Evolutionary conservation across 441 rosid species (phyloP).

Genomic region (Corymbia calophylla): DNA sequence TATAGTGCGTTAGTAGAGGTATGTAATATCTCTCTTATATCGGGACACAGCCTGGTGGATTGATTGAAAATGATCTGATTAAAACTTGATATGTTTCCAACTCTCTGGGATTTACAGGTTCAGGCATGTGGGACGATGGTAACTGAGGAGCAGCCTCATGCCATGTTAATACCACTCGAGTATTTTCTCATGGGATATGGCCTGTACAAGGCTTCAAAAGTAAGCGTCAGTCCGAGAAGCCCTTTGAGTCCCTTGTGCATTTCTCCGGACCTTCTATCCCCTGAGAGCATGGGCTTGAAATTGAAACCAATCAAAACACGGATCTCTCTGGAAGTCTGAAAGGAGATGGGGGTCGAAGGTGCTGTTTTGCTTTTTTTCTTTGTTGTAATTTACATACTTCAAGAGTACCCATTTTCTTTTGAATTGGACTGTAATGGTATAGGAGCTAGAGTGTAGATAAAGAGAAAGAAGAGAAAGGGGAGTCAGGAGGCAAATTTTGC

Average conservation of each 20-base stretch:
- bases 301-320: slow-evolving; percentile 90
- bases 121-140: slow-evolving; percentile 95
- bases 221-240: slow-evolving; percentile 82
- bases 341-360: background rate
- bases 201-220: slow-evolving; percentile 50
- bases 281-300: slow-evolving; percentile 97
- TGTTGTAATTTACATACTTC: background rate
- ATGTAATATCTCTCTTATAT: background rate
- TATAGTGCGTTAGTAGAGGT: slow-evolving; percentile 81
- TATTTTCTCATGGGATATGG: slow-evolving; percentile 84
- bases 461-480: background rate
- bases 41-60: background rate
- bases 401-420: background rate
- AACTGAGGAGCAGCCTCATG: slow-evolving; percentile 96
- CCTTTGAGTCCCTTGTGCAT: slow-evolving; percentile 78
- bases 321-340: slow-evolving; percentile 25
- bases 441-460: slow-evolving; percentile 9
- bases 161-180: slow-evolving; percentile 93
- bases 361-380: background rate
- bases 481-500: slow-evolving; percentile 14
- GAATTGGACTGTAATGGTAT: background rate
- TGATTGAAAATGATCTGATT: background rate
- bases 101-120: slow-evolving; percentile 36
- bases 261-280: slow-evolving; percentile 92
- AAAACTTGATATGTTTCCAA: background rate